Percentiles rank a stretch among this genome's conserved stretches.
These are phyloP conservation scores for Curvularia spicifera DNA, from an alignment of 2,329 filamentous ascomycete species.

Conservation along the genomic window DNA sequence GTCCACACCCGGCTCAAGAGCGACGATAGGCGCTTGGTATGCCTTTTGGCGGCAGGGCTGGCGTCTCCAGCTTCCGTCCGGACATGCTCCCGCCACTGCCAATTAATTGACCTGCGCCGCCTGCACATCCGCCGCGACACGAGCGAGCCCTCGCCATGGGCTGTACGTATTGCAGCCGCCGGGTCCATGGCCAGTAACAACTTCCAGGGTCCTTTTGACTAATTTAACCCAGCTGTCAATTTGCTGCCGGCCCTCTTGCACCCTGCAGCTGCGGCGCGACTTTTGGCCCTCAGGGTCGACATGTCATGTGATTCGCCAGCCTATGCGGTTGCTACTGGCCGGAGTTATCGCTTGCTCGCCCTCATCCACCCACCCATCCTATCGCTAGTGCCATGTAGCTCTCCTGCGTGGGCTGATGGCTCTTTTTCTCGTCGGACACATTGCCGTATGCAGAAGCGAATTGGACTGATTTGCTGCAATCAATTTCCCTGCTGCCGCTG, in stretches of 20 bases:
- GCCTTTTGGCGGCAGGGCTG: conserved; percentile 41
- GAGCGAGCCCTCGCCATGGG: conserved; percentile 6
- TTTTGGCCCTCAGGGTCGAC: background rate
- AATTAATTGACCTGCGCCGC: conserved; percentile 39
- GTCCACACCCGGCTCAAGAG: conserved; percentile 42
- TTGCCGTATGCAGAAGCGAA: conserved; percentile 34
- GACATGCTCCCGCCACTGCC: conserved; percentile 42
- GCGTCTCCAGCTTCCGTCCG: conserved; percentile 30
- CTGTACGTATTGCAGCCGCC: conserved; percentile 21
- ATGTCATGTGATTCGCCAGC: conserved; percentile 28
- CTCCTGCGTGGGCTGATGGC: conserved; percentile 23
- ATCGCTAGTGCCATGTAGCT: conserved; percentile 26
- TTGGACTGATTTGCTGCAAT: conserved; percentile 31
- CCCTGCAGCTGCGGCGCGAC: conserved; percentile 17
- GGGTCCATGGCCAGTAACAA: conserved; percentile 29
- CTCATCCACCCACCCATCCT: conserved; percentile 14
- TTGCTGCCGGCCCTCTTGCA: conserved; percentile 18
- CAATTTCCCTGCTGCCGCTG: conserved; percentile 41
- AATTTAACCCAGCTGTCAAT: conserved; percentile 2
- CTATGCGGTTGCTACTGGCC: conserved; percentile 13
- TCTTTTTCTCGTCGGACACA: conserved; percentile 31
- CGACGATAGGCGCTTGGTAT: conserved; percentile 38
- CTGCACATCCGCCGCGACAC: conserved; percentile 23
- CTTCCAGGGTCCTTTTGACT: conserved; percentile 9
- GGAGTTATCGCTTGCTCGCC: conserved; percentile 16